Conservation (phyloP, 169 alveolate species). For the Plasmodium billcollinsi region DNA sequence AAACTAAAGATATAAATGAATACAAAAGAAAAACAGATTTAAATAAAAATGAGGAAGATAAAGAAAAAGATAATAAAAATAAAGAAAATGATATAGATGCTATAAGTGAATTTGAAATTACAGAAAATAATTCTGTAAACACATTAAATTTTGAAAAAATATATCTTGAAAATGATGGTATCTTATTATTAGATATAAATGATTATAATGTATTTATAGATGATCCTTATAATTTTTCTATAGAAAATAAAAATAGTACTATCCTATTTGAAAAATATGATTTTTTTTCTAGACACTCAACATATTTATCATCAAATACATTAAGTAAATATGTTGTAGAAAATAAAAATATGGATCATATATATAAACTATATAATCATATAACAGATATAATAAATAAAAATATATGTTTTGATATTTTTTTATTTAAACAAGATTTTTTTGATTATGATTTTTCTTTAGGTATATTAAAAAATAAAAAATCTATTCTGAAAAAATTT, state of each 20-base stretch:
- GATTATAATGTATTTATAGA: constrained; percentile 60
- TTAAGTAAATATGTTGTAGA: constrained; percentile 18
- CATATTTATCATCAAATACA: constrained; percentile 27
- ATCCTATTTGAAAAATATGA: constrained; percentile 60
- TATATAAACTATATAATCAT: constrained; percentile 14
- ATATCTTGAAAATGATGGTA: constrained; percentile 69
- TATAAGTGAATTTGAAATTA: constrained; percentile 2
- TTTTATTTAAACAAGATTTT: constrained; percentile 44
- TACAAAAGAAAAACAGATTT: neutral
- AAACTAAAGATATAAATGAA: constrained; percentile 1
- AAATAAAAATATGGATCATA: constrained; percentile 17
- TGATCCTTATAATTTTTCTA: constrained; percentile 49
- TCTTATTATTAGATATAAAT: constrained; percentile 42
- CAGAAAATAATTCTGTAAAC: constrained; percentile 16
- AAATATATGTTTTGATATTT: constrained; percentile 21
- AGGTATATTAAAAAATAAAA: constrained; percentile 46
- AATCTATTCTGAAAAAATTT: constrained; percentile 17
- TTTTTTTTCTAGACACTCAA: constrained; percentile 20
- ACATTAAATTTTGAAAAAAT: constrained; percentile 65
- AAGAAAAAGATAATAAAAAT: neutral
- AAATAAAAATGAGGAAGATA: neutral
- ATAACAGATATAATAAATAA: constrained; percentile 16
- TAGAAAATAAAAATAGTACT: constrained; percentile 36
- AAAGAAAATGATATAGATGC: neutral
- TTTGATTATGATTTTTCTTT: constrained; percentile 51